These are phyloP conservation scores for Rhypophila decipiens DNA, from an alignment of 495 filamentous ascomycete genomes.

Conservation along the genomic window DNA sequence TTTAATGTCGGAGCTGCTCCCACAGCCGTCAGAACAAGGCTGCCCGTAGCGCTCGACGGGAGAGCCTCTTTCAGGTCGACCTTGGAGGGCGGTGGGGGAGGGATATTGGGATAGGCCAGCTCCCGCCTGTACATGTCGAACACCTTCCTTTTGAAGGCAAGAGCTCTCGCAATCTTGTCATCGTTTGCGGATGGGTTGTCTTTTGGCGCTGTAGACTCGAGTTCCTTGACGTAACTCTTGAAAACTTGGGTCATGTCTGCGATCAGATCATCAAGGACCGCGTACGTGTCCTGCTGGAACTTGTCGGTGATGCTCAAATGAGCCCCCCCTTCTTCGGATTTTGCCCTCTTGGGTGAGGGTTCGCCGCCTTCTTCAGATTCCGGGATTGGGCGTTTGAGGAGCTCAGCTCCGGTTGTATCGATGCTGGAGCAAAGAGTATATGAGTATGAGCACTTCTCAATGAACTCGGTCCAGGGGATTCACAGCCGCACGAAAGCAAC, in stretches of 20 bases:
- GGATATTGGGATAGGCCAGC: conserved; percentile 29
- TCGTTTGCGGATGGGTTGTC: conserved; percentile 19
- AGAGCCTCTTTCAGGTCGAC: conserved; percentile 7
- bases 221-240: conserved; percentile 32
- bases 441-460: too few species aligned
- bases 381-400: conserved; percentile 41
- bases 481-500: background rate
- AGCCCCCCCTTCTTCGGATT: conserved; percentile 29
- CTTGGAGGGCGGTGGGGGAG: conserved; percentile 10
- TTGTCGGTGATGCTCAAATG: conserved; percentile 39
- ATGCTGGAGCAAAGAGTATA: too few species aligned
- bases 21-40: conserved; percentile 63
- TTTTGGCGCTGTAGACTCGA: conserved; percentile 20
- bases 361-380: conserved; percentile 27
- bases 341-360: conserved; percentile 41
- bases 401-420: conserved; percentile 30
- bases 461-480: background rate
- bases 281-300: conserved; percentile 36
- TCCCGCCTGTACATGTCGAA: conserved; percentile 35
- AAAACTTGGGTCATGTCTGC: conserved; percentile 35
- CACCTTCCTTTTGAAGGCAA: conserved; percentile 36
- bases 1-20: conserved; percentile 63
- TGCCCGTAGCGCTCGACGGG: conserved; percentile 27
- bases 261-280: conserved; percentile 38
- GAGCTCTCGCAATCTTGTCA: conserved; percentile 27